phyloP scores from a whole-genome alignment of 768 basidiomycete species.

The Coprinopsis cinerea region DNA sequence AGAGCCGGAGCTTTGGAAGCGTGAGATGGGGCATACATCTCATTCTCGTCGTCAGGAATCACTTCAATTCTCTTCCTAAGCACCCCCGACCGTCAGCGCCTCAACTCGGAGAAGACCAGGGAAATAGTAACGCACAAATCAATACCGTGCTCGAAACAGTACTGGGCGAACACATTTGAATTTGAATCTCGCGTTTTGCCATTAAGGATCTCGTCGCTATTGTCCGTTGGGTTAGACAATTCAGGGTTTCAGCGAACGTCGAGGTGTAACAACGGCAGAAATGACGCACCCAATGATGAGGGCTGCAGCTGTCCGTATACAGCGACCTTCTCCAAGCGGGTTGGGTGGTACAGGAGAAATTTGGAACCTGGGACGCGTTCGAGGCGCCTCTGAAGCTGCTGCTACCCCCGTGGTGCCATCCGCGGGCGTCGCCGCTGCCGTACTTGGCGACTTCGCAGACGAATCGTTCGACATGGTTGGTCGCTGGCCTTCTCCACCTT shows the following conservation, averaged over 20 bases:
- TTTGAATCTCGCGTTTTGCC: constrained; percentile 85
- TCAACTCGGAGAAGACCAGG: constrained; percentile 20
- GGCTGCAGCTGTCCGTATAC: constrained; percentile 69
- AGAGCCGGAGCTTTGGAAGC: background rate
- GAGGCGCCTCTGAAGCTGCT: background rate
- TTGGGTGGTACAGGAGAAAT: constrained; percentile 56
- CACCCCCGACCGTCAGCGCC: constrained; percentile 12
- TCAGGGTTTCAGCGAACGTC: background rate
- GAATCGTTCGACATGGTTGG: background rate
- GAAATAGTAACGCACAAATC: constrained; percentile 48
- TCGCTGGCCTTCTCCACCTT: background rate
- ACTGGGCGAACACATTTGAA: constrained; percentile 82
- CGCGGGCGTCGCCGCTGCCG: background rate
- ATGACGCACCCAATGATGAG: constrained; percentile 65
- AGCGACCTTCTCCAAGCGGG: constrained; percentile 61
- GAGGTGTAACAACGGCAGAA: background rate
- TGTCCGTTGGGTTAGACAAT: constrained; percentile 20
- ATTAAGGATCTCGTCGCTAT: constrained; percentile 90
- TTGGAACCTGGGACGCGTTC: constrained; percentile 28
- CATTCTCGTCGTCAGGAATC: constrained; percentile 82
- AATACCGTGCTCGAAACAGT: constrained; percentile 83
- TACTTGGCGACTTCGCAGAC: background rate
- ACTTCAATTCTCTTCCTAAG: constrained; percentile 83
- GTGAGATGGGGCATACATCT: constrained; percentile 57
- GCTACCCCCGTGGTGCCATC: no score